Evolutionary conservation across 2,329 filamentous ascomycete genomes (phyloP).

Genomic region (Paraphoma sp.): DNA sequence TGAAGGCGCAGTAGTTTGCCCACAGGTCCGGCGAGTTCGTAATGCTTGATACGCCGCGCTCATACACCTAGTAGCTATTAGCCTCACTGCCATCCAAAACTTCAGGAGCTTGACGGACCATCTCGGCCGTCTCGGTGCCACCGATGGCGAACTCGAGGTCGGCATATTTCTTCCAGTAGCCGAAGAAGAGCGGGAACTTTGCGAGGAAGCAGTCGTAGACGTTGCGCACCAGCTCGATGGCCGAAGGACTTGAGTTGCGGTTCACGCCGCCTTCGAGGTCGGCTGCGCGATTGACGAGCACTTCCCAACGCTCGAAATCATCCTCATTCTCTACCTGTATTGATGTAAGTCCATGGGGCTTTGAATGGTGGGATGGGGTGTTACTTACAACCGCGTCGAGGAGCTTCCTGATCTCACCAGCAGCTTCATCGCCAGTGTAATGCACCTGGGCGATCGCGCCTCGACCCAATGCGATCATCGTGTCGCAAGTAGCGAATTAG

Average conservation of each 20-base stretch:
- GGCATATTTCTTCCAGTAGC: constrained; percentile 99
- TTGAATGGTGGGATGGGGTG: neutral
- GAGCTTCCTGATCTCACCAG: constrained; percentile 75
- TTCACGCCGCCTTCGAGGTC: constrained; percentile 90
- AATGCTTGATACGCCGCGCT: constrained; percentile 92
- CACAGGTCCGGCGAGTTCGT: constrained; percentile 94
- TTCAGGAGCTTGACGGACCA: constrained; percentile 64
- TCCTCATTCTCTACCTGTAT: constrained; percentile 73
- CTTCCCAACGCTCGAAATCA: constrained; percentile 95
- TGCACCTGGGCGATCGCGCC: constrained; percentile 38
- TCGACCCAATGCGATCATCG: constrained; percentile 38
- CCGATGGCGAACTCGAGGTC: constrained; percentile 97
- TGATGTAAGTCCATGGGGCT: constrained; percentile 15
- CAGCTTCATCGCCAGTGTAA: constrained; percentile 44
- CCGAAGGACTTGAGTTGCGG: constrained; percentile 93
- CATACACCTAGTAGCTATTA: constrained; percentile 73
- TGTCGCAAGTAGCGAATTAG: constrained; percentile 10
- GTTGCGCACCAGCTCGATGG: constrained; percentile 84
- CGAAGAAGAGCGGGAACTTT: constrained; percentile 94
- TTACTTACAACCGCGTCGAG: constrained; percentile 76
- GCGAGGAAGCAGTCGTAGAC: constrained; percentile 91
- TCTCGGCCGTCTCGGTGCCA: constrained; percentile 94
- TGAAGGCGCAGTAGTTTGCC: constrained; percentile 97
- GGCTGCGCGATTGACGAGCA: constrained; percentile 82
- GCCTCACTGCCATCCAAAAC: neutral